Evolutionary conservation across 148 eudicot genomes (phyloP).

Genomic region (Nepenthes gracilis): DNA sequence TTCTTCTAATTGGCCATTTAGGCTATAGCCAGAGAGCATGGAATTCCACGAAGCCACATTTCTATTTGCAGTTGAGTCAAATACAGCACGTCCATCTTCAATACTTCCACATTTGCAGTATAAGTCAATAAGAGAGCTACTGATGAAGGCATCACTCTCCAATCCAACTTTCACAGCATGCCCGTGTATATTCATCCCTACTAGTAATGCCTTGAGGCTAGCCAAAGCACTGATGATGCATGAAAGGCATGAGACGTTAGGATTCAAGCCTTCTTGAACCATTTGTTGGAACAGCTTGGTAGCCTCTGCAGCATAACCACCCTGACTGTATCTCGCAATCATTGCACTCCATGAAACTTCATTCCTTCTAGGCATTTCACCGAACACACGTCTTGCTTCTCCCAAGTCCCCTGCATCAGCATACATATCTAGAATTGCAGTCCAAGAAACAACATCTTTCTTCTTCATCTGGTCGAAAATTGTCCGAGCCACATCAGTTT

Average conservation of each 20-base stretch:
- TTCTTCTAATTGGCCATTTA: constrained; percentile 24
- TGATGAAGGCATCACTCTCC: constrained; percentile 17
- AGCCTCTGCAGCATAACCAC: constrained; percentile 33
- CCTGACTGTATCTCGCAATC: constrained; percentile 40
- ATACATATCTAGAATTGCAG: constrained; percentile 27
- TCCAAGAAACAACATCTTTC: constrained; percentile 54
- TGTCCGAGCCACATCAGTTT: constrained; percentile 23
- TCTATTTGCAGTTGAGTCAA: constrained; percentile 18
- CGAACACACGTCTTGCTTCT: constrained; percentile 43
- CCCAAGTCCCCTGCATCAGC: constrained; percentile 29
- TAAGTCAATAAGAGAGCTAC: constrained; percentile 31
- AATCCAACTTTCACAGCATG: constrained; percentile 21
- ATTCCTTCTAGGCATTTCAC: constrained; percentile 43
- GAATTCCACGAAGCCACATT: constrained; percentile 50
- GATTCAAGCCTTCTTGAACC: constrained; percentile 20
- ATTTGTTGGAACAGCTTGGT: constrained; percentile 25
- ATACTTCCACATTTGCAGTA: constrained; percentile 25
- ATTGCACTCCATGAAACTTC: constrained; percentile 56
- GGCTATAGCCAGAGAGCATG: constrained; percentile 33
- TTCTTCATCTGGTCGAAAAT: constrained; percentile 28
- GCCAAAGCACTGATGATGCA: constrained; percentile 33
- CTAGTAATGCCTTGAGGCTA: constrained; percentile 24
- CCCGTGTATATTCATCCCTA: constrained; percentile 31
- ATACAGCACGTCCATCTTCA: constrained; percentile 22
- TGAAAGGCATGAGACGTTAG: constrained; percentile 36